Percentiles rank a stretch among this genome's conserved stretches.
Evolutionary conservation across 345 rosid species (phyloP).

Genomic region (Eucalyptus sp.): DNA sequence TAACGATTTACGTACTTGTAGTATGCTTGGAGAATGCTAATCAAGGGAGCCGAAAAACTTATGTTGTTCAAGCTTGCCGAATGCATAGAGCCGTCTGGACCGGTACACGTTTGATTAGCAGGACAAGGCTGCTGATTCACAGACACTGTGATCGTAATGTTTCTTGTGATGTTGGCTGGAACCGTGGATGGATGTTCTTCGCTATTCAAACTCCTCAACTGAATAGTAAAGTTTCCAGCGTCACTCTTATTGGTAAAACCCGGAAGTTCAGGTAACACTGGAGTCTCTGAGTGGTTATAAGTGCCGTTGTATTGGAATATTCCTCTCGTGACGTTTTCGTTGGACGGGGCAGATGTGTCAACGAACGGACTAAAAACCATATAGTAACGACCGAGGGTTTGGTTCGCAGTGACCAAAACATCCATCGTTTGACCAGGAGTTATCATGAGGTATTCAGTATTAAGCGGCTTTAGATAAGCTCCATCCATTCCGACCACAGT

Average conservation of each 20-base stretch:
- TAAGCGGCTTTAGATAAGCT: background rate
- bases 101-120: background rate
- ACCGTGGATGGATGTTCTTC: background rate
- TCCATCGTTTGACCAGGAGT: background rate
- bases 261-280: background rate
- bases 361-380: background rate
- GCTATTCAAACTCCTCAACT: background rate
- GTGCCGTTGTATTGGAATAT: background rate
- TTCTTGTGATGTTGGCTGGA: background rate
- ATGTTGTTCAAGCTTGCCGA: background rate
- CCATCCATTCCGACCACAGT: background rate
- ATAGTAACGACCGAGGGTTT: background rate
- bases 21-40: background rate
- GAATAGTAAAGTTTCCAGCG: background rate
- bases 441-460: background rate
- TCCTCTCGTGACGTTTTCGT: background rate
- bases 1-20: background rate
- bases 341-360: background rate
- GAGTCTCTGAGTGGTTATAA: background rate
- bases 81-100: background rate
- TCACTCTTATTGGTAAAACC: background rate
- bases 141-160: background rate
- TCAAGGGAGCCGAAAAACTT: background rate
- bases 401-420: background rate
- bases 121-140: background rate